A percentile compares a stretch with the other conserved stretches of the same genome.
Evolutionary conservation across 2,329 filamentous ascomycete genomes (phyloP).

Genomic region (Rutstroemia sydowiana): DNA sequence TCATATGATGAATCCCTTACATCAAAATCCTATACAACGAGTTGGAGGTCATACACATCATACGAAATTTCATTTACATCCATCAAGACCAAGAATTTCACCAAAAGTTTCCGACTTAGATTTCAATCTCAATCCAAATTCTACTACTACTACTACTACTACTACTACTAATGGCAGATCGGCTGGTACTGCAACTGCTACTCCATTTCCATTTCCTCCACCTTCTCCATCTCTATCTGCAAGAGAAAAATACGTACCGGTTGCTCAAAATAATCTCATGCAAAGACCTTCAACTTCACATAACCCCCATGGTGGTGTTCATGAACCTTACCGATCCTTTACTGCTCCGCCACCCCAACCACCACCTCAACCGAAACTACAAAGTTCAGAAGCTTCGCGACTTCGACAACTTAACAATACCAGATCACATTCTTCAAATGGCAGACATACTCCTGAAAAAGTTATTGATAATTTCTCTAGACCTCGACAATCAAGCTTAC

Average conservation of each 20-base stretch:
- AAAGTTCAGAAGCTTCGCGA: conserved; percentile 29
- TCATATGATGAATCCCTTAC: conserved; percentile 14
- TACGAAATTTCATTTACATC: conserved; percentile 28
- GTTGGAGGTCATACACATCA: too few relatives aligned
- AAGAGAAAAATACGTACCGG: neutral
- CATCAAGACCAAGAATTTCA: conserved; percentile 19
- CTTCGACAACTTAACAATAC: conserved; percentile 29
- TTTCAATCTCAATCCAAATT: neutral
- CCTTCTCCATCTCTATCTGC: conserved; percentile 14
- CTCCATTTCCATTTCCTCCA: conserved; percentile 15
- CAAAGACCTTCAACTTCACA: conserved; percentile 24
- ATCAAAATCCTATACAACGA: too few relatives aligned
- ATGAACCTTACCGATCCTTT: conserved; percentile 19
- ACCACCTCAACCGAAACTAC: conserved; percentile 21
- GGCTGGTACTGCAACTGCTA: conserved; percentile 8
- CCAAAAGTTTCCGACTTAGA: conserved; percentile 15
- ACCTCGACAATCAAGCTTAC: conserved; percentile 24
- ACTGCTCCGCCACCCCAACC: conserved; percentile 19
- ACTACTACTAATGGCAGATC: neutral
- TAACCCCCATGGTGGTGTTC: conserved; percentile 12
- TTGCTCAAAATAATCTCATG: neutral
- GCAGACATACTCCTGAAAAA: conserved; percentile 19
- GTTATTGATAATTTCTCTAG: conserved; percentile 26
- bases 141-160: too few relatives aligned
- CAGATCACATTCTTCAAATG: conserved; percentile 22